Evolutionary conservation across 179 eudicot genomes (phyloP).

Genomic region (Beta macrorhiza): DNA sequence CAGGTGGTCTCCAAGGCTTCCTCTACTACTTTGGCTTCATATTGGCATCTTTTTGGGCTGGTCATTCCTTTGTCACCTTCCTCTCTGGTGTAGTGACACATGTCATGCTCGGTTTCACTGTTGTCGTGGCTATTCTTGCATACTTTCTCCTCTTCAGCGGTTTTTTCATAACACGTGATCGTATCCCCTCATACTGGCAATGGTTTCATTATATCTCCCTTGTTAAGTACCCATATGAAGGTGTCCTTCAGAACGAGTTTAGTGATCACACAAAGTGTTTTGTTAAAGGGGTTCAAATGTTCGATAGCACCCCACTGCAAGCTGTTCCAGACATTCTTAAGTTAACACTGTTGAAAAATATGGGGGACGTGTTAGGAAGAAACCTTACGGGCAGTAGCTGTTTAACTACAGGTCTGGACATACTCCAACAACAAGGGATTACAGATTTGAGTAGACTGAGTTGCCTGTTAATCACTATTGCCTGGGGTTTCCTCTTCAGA

Average conservation of each 20-base stretch:
- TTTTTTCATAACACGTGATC: constrained; percentile 63
- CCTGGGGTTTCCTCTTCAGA: constrained; percentile 73
- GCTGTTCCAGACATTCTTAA: constrained; percentile 48
- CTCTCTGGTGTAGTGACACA: constrained; percentile 67
- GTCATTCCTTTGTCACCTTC: constrained; percentile 84
- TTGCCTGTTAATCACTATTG: constrained; percentile 66
- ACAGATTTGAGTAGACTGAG: constrained; percentile 61
- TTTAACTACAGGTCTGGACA: constrained; percentile 54
- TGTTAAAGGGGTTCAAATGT: constrained; percentile 67
- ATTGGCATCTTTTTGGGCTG: constrained; percentile 75
- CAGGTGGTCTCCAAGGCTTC: constrained; percentile 65
- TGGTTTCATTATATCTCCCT: constrained; percentile 83
- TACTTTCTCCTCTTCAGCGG: constrained; percentile 81
- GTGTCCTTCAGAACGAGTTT: constrained; percentile 68
- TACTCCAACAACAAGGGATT: constrained; percentile 58
- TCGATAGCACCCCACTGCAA: constrained; percentile 58
- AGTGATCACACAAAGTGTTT: constrained; percentile 54
- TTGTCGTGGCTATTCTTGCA: constrained; percentile 67
- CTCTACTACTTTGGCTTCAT: constrained; percentile 53
- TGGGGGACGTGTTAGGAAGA: constrained; percentile 55
- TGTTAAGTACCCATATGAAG: constrained; percentile 74
- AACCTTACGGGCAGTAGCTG: constrained; percentile 59
- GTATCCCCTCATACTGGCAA: constrained; percentile 68
- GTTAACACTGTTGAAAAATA: constrained; percentile 41
- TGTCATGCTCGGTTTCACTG: constrained; percentile 67